Base-by-base conservation (phyloP, 208 protist genomes). In the Acanthamoeba triangularis region DNA sequence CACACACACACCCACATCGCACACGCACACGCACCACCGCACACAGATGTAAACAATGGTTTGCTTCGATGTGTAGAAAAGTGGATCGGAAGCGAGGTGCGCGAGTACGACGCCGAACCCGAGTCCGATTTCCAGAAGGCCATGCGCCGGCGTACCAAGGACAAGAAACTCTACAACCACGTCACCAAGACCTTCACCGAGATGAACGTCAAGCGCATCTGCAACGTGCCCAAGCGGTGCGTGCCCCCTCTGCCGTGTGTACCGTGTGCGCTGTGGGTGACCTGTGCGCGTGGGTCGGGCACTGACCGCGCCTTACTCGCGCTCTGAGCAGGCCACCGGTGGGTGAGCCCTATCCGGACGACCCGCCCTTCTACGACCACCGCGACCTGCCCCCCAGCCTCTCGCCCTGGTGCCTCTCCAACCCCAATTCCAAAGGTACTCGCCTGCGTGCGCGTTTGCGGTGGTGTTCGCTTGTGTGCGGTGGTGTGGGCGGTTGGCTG, bases 151-250 rank as follows among this genome's bases (percentile, higher is more conserved):
- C 30, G 72, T 0, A 49, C 41, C 13, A 8, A 20, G 49, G n/a
- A 20, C 59, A 67, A 49, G 10, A 61, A 56, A 37, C 92, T 95
- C 18, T 74, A 88, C 74, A 78, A 95, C 47, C 92, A 95, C 92
- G 59, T 95, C 20, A 69, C 49, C 33, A 95, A 88, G 59, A 41
- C 92, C 35, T 84, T 95, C 52, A 63, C 28, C 49, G 30, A 56
- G 11, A 33, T 87, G 35, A 82, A 65, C 52, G 67, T 85, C 74
- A 67, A 49, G 47, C 90, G 90, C 67, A 94, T 94, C 49, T 94
- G 90, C 67, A 69, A 94, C 90, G 59, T 94, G 7, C 90, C 90
- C 80, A 90, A 90, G 20, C 44, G 80, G 52, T 44, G 33, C 7
- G 56, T 18, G 13, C 49, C 49, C 14, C 6, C 49, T 63, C 13